Conservation (phyloP, 2,329 filamentous ascomycete species). For the Phialophora macrospora region DNA sequence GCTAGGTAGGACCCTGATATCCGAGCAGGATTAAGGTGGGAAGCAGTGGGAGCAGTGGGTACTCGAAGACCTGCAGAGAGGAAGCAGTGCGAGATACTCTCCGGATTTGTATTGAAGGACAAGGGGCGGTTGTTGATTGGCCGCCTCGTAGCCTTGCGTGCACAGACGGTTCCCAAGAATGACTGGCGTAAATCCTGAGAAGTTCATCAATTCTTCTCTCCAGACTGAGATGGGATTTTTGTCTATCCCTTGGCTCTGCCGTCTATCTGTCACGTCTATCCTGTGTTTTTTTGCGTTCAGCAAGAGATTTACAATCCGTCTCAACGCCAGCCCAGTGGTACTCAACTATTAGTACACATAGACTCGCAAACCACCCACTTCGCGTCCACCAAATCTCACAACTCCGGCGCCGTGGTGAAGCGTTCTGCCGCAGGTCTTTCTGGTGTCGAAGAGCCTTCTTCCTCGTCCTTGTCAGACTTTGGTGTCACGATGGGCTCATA, state of each 20-base stretch:
- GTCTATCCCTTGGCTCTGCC: conserved; percentile 5
- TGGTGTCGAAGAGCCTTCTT: conserved; percentile 1
- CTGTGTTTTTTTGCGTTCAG: background rate
- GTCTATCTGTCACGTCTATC: background rate
- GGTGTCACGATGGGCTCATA: background rate
- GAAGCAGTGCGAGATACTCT: background rate
- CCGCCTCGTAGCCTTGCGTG: conserved; percentile 3
- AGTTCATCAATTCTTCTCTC: background rate
- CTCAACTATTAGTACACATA: background rate
- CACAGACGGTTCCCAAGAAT: background rate
- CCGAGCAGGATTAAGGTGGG: background rate
- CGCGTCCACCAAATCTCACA: background rate
- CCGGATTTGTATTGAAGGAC: conserved; percentile 19
- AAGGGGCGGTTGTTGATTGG: conserved; percentile 27
- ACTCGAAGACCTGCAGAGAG: background rate
- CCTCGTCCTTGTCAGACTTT: background rate
- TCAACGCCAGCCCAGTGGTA: background rate
- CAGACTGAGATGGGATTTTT: background rate
- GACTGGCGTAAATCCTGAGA: background rate
- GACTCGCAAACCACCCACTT: background rate
- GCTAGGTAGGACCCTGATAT: background rate
- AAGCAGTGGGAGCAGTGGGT: no score
- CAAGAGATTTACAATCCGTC: background rate
- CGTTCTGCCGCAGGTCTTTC: conserved; percentile 7
- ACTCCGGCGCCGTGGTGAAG: conserved; percentile 13